Conservation (phyloP, 2,329 filamentous ascomycete genomes). For the Aspergillus pseudoglaucus region DNA sequence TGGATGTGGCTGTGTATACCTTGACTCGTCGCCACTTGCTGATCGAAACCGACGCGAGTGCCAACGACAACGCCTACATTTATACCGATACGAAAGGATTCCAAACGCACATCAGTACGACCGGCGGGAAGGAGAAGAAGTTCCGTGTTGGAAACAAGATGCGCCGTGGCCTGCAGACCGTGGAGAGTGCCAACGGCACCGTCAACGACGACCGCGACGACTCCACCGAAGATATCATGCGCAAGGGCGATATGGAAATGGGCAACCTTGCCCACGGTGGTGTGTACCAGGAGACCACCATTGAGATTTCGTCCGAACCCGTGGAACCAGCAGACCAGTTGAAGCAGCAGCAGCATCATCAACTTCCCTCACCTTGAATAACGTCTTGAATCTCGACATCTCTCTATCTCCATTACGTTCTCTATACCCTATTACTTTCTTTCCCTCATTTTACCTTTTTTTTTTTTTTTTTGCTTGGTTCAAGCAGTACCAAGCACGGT, state of each 20-base stretch:
- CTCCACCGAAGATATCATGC: slow-evolving; percentile 40
- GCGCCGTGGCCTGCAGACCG: slow-evolving; percentile 15
- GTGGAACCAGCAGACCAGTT: slow-evolving; percentile 8
- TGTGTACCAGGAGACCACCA: slow-evolving; percentile 38
- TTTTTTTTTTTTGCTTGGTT: too few relatives aligned
- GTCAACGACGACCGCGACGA: slow-evolving; percentile 29
- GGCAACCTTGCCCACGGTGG: slow-evolving; percentile 21
- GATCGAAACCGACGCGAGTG: slow-evolving; percentile 40
- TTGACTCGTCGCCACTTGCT: slow-evolving; percentile 51
- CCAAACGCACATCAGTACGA: slow-evolving; percentile 22
- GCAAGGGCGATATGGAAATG: slow-evolving; percentile 26
- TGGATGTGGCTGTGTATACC: slow-evolving; percentile 54
- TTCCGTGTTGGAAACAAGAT: slow-evolving; percentile 13
- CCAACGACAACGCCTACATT: slow-evolving; percentile 18
- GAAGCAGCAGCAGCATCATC: not conserved
- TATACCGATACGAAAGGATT: slow-evolving; percentile 22
- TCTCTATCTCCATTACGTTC: too few relatives aligned
- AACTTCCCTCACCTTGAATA: too few relatives aligned
- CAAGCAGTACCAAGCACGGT: too few relatives aligned
- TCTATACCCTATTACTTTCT: too few relatives aligned
- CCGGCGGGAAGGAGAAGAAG: slow-evolving; percentile 9
- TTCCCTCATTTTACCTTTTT: too few relatives aligned
- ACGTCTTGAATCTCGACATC: too few relatives aligned
- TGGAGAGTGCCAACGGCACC: slow-evolving; percentile 12
- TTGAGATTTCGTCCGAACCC: slow-evolving; percentile 35